Base-by-base conservation (phyloP, 148 eudicot genomes). In the Drosera capensis region DNA sequence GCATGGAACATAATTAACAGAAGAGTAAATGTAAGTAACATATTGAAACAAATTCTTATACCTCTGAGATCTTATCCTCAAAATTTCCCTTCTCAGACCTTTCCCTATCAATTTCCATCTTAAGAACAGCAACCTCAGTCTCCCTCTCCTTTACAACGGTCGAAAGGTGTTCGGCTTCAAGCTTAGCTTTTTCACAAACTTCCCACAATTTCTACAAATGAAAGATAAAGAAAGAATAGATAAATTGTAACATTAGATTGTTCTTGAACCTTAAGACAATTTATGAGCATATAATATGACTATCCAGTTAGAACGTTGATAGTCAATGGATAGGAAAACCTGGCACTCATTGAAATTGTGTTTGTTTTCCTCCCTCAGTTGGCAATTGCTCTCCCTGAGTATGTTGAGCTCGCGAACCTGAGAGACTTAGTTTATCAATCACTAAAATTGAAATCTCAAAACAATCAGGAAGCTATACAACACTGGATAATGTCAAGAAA, bases 311-410 rank as follows among this genome's bases (percentile, higher is more conserved):
- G 17, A 17, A 39, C 25, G 42, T 29, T 18, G 20, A 43, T 15
- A 14, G 34, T 36, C 20, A 25, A 55, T 25, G 44, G 31, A 8
- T 20, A 26, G n/a, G 14, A 39, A 56, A 59, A 68, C 78, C 78
- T 90, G 88, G 66, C 95, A 85, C 62, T 90, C 99, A 53, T 85
- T 88, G 55, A 85, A 78, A 69, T 85, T 85, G 48, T 73, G 71
- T 57, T 46, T 68, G 57, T 78, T 90, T 57, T 90, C 99, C 74
- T 85, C 99, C 56, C 99, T 71, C 20, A 90, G 86, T 62, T 90
- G 99, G 54, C 62, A 45, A 25, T 85, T 85, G 66, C 99, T 90
- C 54, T 90, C 99, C 36, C 99, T 83, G 25, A 90, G 88, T 64
- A 90, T 68, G 49, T 70, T 90, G 54, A 90, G 74, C 48, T 90